Base-by-base conservation (phyloP, 1,139 yeast species). In the Kurtzmaniella quercitrusa region DNA sequence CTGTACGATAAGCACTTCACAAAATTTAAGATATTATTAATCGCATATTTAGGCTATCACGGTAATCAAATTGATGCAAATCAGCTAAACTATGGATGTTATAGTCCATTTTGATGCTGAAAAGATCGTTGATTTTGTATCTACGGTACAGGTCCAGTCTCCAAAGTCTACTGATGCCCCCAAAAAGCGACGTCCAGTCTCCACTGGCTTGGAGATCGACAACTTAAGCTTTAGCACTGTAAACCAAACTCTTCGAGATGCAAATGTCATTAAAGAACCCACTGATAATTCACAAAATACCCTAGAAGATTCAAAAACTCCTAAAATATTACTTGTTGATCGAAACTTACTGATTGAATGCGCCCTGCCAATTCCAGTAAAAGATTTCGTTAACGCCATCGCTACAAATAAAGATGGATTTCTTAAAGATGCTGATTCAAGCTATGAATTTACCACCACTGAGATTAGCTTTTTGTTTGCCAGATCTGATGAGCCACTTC, bases 31-130 rank as follows among this genome's bases (percentile, higher is more conserved):
- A 14, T 15, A 33, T 16, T 33, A 9, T 14, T 33, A 9, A 33
- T 8, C 7, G 9, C 7, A 8, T 8, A 8, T 33, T 33, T 33
- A 33, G 9, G 9, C 8, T 33, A 33, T n/a, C 9, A 16, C 35
- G 15, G n/a, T n/a, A n/a, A n/a, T n/a, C n/a, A n/a, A n/a, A n/a
- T n/a, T n/a, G 30, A 26, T 26, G 30, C 30, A 26, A 26, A 26
- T 26, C 3, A 9, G 14, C 8, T 16, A 14, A 19, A 33, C 22
- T 5, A 41, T 41, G 44, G 41, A 32, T 32, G 36, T 23, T 12
- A 32, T 42, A 6, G 36, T 42, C 19, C 36, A 42, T 20, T 42
- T 42, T 22, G 42, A 42, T 30, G 22, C 38, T 8, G 22, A 17
- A 11, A 37, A 19, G 16, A 26, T 41, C 19, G 21, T 37, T 3